These are phyloP conservation scores for Inga oerstediana DNA, from an alignment of 306 rosid species.

Conservation along the genomic window DNA sequence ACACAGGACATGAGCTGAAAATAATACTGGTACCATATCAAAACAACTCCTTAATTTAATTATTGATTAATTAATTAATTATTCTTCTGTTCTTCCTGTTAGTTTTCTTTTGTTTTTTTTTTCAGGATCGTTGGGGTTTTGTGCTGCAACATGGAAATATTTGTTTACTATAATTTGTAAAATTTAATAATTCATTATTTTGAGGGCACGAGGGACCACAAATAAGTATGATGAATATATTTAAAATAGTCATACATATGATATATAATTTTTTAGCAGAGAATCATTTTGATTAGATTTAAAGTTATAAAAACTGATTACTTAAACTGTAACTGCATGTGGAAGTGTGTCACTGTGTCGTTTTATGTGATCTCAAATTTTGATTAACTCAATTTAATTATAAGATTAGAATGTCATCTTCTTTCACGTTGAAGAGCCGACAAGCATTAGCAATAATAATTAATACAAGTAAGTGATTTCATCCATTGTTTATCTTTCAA, in stretches of 20 bases:
- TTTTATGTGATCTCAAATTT: neutral
- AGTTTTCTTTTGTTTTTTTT: neutral
- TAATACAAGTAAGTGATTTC: neutral
- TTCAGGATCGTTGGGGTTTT: neutral
- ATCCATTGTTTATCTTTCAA: neutral
- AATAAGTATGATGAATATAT: neutral
- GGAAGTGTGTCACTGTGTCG: conserved; percentile 8
- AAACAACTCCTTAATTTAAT: neutral
- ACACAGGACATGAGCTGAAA: neutral
- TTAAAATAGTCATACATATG: neutral
- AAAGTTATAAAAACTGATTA: conserved; percentile 1
- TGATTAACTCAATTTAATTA: neutral
- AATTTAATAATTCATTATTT: neutral
- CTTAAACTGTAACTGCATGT: conserved; percentile 1
- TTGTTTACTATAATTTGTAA: neutral
- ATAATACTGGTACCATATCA: neutral
- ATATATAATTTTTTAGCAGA: neutral
- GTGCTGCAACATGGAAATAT: neutral
- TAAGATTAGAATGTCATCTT: neutral
- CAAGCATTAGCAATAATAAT: neutral
- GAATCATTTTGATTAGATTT: conserved; percentile 7
- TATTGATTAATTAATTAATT: neutral
- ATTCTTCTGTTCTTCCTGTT: neutral
- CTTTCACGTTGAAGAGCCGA: neutral
- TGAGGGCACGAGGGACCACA: conserved; percentile 19